These are phyloP conservation scores for Micractinium conductrix DNA, from an alignment of 139 green algal genomes.

Conservation along the genomic window DNA sequence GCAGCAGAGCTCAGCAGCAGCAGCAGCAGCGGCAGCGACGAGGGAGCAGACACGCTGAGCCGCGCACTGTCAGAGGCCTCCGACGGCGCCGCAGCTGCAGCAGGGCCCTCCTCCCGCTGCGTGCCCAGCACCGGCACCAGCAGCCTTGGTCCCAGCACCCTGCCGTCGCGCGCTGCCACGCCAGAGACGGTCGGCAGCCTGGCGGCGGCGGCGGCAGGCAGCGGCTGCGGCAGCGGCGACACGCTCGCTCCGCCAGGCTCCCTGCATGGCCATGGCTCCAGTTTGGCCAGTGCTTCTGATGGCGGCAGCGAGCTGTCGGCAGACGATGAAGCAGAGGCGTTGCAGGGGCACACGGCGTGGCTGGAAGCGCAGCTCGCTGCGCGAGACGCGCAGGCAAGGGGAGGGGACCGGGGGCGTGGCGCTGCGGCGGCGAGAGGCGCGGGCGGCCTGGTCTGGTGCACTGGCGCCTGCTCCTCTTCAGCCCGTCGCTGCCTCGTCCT, in stretches of 20 bases:
- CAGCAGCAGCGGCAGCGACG: not conserved
- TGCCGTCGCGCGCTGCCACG: not conserved
- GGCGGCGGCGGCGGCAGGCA: not conserved
- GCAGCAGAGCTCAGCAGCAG: not conserved
- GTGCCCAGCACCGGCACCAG: not conserved
- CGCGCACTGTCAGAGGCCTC: not conserved
- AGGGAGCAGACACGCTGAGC: slow-evolving; percentile 5
- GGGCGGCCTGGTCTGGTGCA: too few relatives aligned
- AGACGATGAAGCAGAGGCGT: not conserved
- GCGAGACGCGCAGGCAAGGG: too few relatives aligned
- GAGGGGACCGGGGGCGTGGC: too few relatives aligned
- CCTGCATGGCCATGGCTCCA: not conserved
- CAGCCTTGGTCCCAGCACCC: not conserved
- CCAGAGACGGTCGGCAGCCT: not conserved
- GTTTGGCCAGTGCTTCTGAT: not conserved
- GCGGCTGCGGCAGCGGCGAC: not conserved
- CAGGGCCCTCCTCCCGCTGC: not conserved
- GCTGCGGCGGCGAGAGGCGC: too few relatives aligned
- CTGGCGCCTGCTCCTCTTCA: too few relatives aligned
- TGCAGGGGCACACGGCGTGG: not conserved
- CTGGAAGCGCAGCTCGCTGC: not conserved
- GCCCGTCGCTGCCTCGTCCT: too few relatives aligned
- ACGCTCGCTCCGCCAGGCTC: not conserved
- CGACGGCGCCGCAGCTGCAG: not conserved
- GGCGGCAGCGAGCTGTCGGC: slow-evolving; percentile 3